Evolutionary conservation across 2,329 filamentous ascomycete species (phyloP), one percentile per base, ranked within the genome.

Genomic region (Xylaria sp.): DNA sequence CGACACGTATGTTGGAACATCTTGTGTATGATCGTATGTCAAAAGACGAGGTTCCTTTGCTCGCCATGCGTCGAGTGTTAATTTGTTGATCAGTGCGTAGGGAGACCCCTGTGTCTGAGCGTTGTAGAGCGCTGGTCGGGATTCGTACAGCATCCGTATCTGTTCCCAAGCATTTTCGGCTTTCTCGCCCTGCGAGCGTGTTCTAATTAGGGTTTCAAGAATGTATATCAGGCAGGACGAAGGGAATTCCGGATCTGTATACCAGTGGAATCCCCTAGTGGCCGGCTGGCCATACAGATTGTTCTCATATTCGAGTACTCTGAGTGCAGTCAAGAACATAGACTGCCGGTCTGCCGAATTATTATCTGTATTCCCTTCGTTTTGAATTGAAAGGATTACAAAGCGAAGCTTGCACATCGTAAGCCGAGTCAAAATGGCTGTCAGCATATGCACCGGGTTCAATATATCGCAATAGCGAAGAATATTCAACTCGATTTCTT

Each of bases 381-480:
- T 20, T 58, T 45, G 56, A 45, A 45, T 43, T 13, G 56, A 39
- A 50, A 46, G 46, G 13, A 50, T 60, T 13, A 48, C 4, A 50
- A 60, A 60, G 8, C 58, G 58, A 48, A 60, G 58, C 36, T 60
- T 60, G 30, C 43, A 60, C 36, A 60, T 34, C 32, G 58, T 50
- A n/a, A 60, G 46, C 30, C 58, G 43, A 25, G 58, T 45, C n/a
- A 50, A 12, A 18, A 39, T 48, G 10, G 25, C 23, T 50, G 58
- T 60, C 18, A 60, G 41, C n/a, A 60, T 32, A 60, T 60, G 58
- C 34, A 60, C 58, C 18, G 58, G 58, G 58, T 60, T 50, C 15
- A 60, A 39, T 32, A 60, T 60, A 60, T 60, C 58, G 46, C 43
- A 60, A 32, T 48, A 60, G n/a, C 58, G 58, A n/a, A 60, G 58